Evolutionary conservation across 345 rosid genomes (phyloP), one percentile per base, ranked within the genome.

Genomic region (Cardamine chenopodiifolia): DNA sequence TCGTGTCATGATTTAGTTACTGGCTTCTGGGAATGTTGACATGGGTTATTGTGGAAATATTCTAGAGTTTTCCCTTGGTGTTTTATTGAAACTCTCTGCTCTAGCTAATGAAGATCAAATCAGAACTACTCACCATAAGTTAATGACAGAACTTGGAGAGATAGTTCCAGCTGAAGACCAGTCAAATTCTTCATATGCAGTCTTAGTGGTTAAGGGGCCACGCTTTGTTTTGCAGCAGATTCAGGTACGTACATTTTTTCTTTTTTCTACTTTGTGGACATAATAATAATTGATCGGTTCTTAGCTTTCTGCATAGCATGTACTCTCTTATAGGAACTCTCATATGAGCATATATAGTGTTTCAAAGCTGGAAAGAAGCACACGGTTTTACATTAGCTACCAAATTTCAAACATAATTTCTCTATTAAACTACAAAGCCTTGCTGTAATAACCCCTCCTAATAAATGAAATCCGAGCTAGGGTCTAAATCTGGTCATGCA

Each of bases 161-260:
- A 83, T 83, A 32, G 86, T 85, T 76, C 81, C 85, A 78, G 71
- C 76, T 44, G 64, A 72, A 34, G 85, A 82, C 57, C 74, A 76
- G 28, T 82, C 87, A 1, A 80, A 81, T 53, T 34, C 74, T 48
- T 81, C 88, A 12, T 85, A 72, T 77, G 84, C 86, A 26, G 54
- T 83, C 49, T 86, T 89, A 74, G 83, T 92, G 93, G 82, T 90
- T 34, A 87, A 78, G 80, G 99, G 99, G 10, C 83, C 92, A 55
- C 93, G 89, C 39, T 90, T 92, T 81, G 91, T 89, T 50, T 83
- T 95, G 39, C 88, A 89, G 84, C 92, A 90, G 84, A 88, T 92
- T 81, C 99, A 86, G 97, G 99, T 95, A 54, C 7, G 55, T 6
- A 0, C 68, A 25, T 14, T 40, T 31, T 25, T 22, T 44, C 47